phyloP scores from a whole-genome alignment of 2,329 filamentous ascomycete genomes.

The Aspergillus eucalypticola region DNA sequence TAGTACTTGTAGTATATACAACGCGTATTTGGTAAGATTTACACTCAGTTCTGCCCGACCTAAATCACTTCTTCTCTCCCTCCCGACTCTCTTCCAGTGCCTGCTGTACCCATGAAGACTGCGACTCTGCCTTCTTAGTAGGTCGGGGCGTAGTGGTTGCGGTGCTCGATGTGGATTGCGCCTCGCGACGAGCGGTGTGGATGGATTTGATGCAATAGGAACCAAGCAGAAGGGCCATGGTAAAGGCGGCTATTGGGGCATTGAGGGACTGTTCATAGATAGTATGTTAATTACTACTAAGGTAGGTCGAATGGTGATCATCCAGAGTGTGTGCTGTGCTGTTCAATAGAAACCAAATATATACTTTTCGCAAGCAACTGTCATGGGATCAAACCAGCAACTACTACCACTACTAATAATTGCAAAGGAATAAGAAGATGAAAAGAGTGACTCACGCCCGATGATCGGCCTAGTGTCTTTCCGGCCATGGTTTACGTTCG shows the following conservation, averaged over 20 bases:
- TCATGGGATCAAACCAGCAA: not conserved
- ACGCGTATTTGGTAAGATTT: not conserved
- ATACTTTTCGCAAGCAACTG: not conserved
- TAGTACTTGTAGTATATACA: not conserved
- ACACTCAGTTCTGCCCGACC: not conserved
- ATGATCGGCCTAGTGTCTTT: slow-evolving; percentile 22
- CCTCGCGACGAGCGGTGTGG: slow-evolving; percentile 65
- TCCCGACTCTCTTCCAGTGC: slow-evolving; percentile 34
- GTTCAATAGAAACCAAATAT: not conserved
- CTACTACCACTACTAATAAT: not conserved
- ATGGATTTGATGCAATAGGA: slow-evolving; percentile 66
- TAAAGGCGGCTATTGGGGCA: slow-evolving; percentile 63
- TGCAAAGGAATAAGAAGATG: not conserved
- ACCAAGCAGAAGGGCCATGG: slow-evolving; percentile 62
- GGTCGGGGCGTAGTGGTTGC: slow-evolving; percentile 35
- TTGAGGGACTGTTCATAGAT: slow-evolving; percentile 49
- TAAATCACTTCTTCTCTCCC: slow-evolving; percentile 14
- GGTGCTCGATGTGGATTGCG: slow-evolving; percentile 47
- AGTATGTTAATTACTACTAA: slow-evolving; percentile 3
- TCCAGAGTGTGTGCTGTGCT: too few relatives aligned
- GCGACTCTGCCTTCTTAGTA: slow-evolving; percentile 43
- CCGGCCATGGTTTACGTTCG: slow-evolving; percentile 13
- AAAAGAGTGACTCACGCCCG: slow-evolving; percentile 22
- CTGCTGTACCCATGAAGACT: slow-evolving; percentile 34
- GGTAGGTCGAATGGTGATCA: too few relatives aligned